Conservation (phyloP, 179 eudicot species). For the Beta macrorhiza region DNA sequence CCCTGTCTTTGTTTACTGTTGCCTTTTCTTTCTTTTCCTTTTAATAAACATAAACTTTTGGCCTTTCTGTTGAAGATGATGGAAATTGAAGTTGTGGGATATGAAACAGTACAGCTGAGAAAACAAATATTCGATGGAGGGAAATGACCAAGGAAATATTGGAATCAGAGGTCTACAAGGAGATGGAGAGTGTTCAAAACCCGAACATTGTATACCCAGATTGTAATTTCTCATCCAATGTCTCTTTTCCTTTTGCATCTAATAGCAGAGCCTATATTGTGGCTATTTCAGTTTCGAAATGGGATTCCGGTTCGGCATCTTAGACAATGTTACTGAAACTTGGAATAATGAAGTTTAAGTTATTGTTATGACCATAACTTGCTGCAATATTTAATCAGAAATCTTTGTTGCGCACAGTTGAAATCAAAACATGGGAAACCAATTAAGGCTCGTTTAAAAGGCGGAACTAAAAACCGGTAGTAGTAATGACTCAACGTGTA, state of each 20-base stretch:
- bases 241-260: neutral
- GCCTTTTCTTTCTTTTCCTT: neutral
- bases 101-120: conserved; percentile 93
- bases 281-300: neutral
- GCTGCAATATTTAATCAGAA: neutral
- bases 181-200: conserved; percentile 58
- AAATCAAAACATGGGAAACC: neutral
- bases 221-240: conserved; percentile 43
- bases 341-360: neutral
- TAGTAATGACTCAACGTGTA: too few relatives aligned
- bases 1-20: neutral
- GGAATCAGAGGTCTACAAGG: conserved; percentile 88
- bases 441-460: too few relatives aligned
- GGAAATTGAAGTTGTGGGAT: conserved; percentile 32
- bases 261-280: neutral
- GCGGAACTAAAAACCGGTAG: too few relatives aligned
- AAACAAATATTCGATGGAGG: conserved; percentile 85
- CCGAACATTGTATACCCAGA: conserved; percentile 63
- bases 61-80: conserved; percentile 27
- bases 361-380: neutral
- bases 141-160: conserved; percentile 78
- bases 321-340: neutral
- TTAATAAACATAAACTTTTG: conserved; percentile 1
- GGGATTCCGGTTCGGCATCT: neutral
- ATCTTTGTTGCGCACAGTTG: neutral